Base-by-base conservation (phyloP, 345 rosid genomes). In the Eucalyptus albens region DNA sequence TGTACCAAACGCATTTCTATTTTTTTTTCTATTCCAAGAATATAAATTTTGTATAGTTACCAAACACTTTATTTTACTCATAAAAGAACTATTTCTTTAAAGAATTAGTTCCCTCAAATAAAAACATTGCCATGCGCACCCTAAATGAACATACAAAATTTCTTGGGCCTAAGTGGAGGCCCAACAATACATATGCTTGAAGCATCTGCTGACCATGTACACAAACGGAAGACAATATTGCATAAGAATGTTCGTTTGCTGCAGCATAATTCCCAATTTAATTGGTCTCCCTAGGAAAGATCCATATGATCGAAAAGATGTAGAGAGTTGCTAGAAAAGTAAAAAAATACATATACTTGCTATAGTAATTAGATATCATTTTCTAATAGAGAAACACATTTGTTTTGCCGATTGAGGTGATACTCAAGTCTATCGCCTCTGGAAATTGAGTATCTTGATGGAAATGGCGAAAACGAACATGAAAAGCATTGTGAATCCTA, bases 381-480 rank as follows among this genome's bases (percentile, higher is more conserved):
- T n/a, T 65, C 19, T 65, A 31, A 14, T 29, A 15, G 37, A 65
- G 37, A 65, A 15, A n/a, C 72, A 15, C 15, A 8, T 15, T 65
- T 65, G 19, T n/a, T 65, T 65, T 65, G 37, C 5, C 5, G 6
- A 65, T 65, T 2, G 5, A 65, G 15, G 72, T 1, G 17, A 29
- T 4, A 9, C 33, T 15, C 0, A 29, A 65, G 72, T n/a, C 56
- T 87, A 93, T 55, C 93, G 60, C 42, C 85, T 90, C 26, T 93
- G 92, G 92, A 92, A 92, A 59, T 92, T 92, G 15, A 93, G 89
- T 40, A 80, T 31, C 89, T 86, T 92, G 49, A 92, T 92, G 24
- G 91, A 88, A 21, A 88, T 1, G 12, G 91, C 91, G 55, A 91
- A 93, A 50, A 72, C 80, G 17, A 83, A 40, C 4, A 72, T 92